Evolutionary conservation across 371 early-diverging fungal genomes (phyloP).

Genomic region (Apophysomyces variabilis): DNA sequence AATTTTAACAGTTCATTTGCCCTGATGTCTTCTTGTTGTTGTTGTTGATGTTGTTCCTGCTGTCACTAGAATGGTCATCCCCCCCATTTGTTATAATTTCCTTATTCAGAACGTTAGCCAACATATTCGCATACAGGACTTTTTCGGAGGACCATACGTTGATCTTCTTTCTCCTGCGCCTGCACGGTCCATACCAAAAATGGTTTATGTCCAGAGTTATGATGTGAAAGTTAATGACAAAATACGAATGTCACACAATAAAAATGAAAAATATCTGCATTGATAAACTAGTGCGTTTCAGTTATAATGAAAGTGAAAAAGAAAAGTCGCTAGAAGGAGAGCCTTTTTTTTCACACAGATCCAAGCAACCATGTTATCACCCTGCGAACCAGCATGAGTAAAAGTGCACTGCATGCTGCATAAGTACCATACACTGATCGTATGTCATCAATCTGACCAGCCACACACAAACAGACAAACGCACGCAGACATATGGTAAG

Average conservation of each 20-base stretch:
- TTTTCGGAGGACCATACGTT: neutral
- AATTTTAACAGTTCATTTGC: slow-evolving; percentile 3
- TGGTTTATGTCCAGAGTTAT: neutral
- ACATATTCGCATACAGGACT: neutral
- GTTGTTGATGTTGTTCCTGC: neutral
- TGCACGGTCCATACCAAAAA: slow-evolving; percentile 4
- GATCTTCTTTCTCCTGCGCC: neutral
- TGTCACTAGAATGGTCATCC: neutral
- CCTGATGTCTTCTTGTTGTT: neutral
- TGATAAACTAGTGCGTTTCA: neutral
- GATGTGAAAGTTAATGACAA: slow-evolving; percentile 2
- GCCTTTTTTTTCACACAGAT: neutral
- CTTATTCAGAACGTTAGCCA: slow-evolving; percentile 2
- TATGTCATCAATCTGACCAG: neutral
- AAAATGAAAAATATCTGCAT: neutral
- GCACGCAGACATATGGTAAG: neutral
- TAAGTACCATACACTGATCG: neutral
- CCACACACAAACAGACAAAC: neutral
- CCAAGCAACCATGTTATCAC: slow-evolving; percentile 2
- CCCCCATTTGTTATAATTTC: slow-evolving; percentile 8
- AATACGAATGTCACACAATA: neutral
- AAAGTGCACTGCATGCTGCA: slow-evolving; percentile 3
- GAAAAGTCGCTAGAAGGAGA: neutral
- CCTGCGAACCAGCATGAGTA: slow-evolving; percentile 2
- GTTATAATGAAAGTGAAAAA: neutral